Evolutionary conservation across 108 stramenopile species (phyloP).

Genomic region (Fragilaria crotonensis): DNA sequence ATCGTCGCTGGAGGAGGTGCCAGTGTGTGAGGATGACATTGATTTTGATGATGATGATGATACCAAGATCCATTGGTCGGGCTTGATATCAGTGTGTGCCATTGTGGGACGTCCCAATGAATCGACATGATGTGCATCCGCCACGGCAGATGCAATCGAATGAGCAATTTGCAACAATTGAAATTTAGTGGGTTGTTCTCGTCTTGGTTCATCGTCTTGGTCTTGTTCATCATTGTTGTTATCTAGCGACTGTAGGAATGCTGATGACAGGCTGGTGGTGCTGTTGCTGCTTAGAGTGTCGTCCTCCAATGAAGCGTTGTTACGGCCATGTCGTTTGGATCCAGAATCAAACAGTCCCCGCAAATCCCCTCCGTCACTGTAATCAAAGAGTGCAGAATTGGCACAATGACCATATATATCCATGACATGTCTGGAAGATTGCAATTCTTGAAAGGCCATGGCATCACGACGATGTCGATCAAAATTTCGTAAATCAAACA

Average conservation of each 20-base stretch:
- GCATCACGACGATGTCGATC: constrained; percentile 77
- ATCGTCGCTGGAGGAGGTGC: too few relatives aligned
- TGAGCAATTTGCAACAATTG: constrained; percentile 49
- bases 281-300: too few relatives aligned
- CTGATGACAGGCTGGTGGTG: too few relatives aligned
- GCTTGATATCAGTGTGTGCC: constrained; percentile 57
- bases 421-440: constrained; percentile 41
- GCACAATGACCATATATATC: constrained; percentile 63
- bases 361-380: constrained; percentile 52
- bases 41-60: too few relatives aligned
- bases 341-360: constrained; percentile 24
- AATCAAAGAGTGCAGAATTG: constrained; percentile 64
- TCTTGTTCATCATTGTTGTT: too few relatives aligned
- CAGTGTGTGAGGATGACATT: too few relatives aligned
- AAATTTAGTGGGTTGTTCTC: constrained; percentile 14
- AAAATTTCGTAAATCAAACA: constrained; percentile 56
- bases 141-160: constrained; percentile 46
- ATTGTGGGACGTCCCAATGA: constrained; percentile 39
- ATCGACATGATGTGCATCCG: constrained; percentile 49
- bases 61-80: constrained; percentile 41
- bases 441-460: constrained; percentile 39
- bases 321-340: neutral
- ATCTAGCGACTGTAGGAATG: too few relatives aligned
- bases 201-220: too few relatives aligned
- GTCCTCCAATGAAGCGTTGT: too few relatives aligned